Evolutionary conservation across 352 stramenopile genomes (phyloP).

Genomic region (Phytophthora sansomeana): DNA sequence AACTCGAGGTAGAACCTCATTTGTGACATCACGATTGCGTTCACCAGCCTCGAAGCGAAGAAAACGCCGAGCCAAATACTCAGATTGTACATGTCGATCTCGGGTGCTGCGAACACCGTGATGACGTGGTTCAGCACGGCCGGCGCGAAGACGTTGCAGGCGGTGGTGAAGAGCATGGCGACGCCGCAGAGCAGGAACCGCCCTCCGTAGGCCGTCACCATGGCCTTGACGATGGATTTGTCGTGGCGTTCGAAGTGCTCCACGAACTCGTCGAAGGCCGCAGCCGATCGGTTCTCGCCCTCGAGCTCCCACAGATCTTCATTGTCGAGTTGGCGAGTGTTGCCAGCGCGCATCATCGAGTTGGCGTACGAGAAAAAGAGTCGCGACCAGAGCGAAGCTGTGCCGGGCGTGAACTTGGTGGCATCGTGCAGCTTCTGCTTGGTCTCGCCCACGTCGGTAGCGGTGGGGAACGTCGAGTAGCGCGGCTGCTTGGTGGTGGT

Average conservation of each 20-base stretch:
- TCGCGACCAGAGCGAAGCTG: conserved; percentile 27
- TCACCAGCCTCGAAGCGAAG: conserved; percentile 45
- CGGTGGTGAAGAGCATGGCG: conserved; percentile 37
- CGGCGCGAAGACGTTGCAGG: conserved; percentile 50
- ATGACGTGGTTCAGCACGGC: conserved; percentile 59
- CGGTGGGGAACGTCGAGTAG: conserved; percentile 31
- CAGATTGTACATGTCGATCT: conserved; percentile 41
- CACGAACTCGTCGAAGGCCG: conserved; percentile 40
- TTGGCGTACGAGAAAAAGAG: conserved; percentile 60
- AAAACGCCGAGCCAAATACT: conserved; percentile 51
- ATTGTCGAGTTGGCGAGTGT: conserved; percentile 48
- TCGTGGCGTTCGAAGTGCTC: conserved; percentile 24
- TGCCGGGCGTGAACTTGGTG: conserved; percentile 6
- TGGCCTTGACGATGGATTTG: conserved; percentile 37
- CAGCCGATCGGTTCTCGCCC: conserved; percentile 29
- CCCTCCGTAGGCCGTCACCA: conserved; percentile 34
- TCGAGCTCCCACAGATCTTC: conserved; percentile 57
- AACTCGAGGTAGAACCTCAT: conserved; percentile 40
- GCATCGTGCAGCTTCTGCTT: conserved; percentile 7
- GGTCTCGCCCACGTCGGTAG: conserved; percentile 6
- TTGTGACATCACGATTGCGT: conserved; percentile 38
- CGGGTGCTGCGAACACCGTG: conserved; percentile 29
- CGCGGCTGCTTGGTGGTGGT: conserved; percentile 10
- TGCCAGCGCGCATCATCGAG: conserved; percentile 49
- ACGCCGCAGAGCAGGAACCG: conserved; percentile 41